Conservation (phyloP, 78 protist species). For the Anaeramoeba flamelloides region DNA sequence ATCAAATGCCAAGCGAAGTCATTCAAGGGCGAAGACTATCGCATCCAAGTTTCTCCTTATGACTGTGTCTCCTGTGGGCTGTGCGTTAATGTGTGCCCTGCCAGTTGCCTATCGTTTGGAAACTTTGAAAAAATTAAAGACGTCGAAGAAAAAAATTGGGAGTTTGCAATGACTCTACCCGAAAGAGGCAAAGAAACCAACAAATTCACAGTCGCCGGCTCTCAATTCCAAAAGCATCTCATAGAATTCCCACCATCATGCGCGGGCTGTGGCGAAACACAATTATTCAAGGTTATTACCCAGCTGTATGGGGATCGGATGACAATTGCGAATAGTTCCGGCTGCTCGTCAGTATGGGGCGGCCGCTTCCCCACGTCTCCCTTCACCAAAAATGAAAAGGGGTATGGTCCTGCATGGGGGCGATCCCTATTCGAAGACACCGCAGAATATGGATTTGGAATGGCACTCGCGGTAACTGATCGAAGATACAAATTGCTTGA, state of each 20-base stretch:
- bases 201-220: conserved; percentile 27
- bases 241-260: conserved; percentile 53
- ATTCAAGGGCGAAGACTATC: conserved; percentile 8
- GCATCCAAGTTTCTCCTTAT: conserved; percentile 33
- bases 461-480: conserved; percentile 16
- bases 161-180: conserved; percentile 11
- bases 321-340: conserved; percentile 55
- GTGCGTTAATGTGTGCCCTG: conserved; percentile 43
- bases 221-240: conserved; percentile 37
- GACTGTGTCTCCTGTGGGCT: conserved; percentile 52
- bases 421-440: conserved; percentile 55
- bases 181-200: background rate
- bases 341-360: conserved; percentile 57
- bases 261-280: conserved; percentile 23
- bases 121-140: background rate
- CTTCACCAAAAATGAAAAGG: conserved; percentile 35
- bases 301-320: conserved; percentile 49
- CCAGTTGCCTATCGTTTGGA: conserved; percentile 27
- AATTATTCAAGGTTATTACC: conserved; percentile 31
- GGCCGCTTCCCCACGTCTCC: conserved; percentile 30
- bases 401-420: conserved; percentile 65
- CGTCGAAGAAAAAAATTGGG: background rate
- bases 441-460: conserved; percentile 55
- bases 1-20: too few relatives aligned
- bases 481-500: background rate